These are phyloP conservation scores for Metarhizium anisopliae DNA, from an alignment of 2,329 filamentous ascomycete species.

Conservation along the genomic window DNA sequence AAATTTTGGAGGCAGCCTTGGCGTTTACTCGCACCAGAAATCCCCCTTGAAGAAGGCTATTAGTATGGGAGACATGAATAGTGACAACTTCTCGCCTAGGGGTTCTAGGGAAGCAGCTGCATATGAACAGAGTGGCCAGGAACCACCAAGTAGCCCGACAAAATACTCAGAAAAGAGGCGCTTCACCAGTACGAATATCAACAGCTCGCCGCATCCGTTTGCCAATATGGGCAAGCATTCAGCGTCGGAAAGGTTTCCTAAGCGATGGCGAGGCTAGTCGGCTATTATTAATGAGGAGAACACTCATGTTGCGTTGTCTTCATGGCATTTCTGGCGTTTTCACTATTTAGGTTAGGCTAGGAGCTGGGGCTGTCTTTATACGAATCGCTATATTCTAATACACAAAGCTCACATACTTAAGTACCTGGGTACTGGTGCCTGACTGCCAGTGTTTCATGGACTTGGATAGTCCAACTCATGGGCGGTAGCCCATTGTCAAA, in stretches of 20 bases:
- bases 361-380: not conserved
- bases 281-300: not conserved
- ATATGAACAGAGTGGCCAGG: constrained; percentile 38
- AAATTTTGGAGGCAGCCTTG: constrained; percentile 62
- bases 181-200: constrained; percentile 13
- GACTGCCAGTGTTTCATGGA: not conserved
- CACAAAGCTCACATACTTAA: not conserved
- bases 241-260: constrained; percentile 33
- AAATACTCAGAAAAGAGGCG: constrained; percentile 25
- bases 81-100: constrained; percentile 36
- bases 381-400: not conserved
- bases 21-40: constrained; percentile 69
- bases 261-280: constrained; percentile 3
- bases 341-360: not conserved
- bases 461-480: no score
- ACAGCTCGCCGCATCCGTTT: constrained; percentile 27
- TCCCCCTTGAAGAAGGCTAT: constrained; percentile 75
- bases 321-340: constrained; percentile 5
- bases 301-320: not conserved
- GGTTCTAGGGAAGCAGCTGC: constrained; percentile 56
- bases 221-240: constrained; percentile 26
- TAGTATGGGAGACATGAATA: constrained; percentile 50
- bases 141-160: constrained; percentile 30
- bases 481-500: not conserved
- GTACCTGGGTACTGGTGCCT: not conserved